Evolutionary conservation across 1,139 yeast genomes (phyloP).

Genomic region (Yarrowia galli): DNA sequence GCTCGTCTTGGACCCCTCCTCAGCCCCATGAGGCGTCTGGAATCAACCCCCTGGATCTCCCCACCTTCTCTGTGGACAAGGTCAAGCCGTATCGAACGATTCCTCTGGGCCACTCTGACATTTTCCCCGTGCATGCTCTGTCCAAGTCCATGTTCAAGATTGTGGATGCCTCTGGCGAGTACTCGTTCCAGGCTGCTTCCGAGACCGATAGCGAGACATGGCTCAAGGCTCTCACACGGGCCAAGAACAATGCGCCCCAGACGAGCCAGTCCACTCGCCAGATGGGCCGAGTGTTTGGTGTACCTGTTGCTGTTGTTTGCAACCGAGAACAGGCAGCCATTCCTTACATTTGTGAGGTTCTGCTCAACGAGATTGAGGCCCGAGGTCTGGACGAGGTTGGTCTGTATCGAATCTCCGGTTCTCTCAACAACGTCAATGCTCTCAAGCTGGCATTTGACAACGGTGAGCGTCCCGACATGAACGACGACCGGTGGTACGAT

Average conservation of each 20-base stretch:
- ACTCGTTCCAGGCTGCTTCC: slow-evolving; percentile 70
- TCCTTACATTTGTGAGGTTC: slow-evolving; percentile 70
- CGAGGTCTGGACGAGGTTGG: slow-evolving; percentile 93
- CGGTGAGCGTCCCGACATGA: slow-evolving; percentile 69
- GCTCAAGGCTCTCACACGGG: slow-evolving; percentile 59
- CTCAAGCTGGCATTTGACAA: slow-evolving; percentile 78
- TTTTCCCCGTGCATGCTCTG: slow-evolving; percentile 42
- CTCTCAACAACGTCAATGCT: slow-evolving; percentile 76
- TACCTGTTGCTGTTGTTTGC: slow-evolving; percentile 80
- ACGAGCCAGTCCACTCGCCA: slow-evolving; percentile 46
- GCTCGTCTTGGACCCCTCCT: slow-evolving; percentile 46
- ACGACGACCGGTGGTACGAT: slow-evolving; percentile 75
- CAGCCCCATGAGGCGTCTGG: slow-evolving; percentile 57
- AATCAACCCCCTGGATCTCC: slow-evolving; percentile 64
- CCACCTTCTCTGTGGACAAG: slow-evolving; percentile 57
- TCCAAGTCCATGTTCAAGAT: slow-evolving; percentile 63
- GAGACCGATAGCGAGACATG: slow-evolving; percentile 78
- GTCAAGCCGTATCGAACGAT: slow-evolving; percentile 66
- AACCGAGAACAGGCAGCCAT: slow-evolving; percentile 66
- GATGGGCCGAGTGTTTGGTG: slow-evolving; percentile 71
- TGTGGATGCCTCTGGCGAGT: slow-evolving; percentile 63
- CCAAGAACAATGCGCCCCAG: slow-evolving; percentile 54
- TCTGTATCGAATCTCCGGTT: slow-evolving; percentile 88
- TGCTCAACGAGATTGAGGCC: slow-evolving; percentile 76
- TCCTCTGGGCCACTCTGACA: slow-evolving; percentile 58